A percentile compares a stretch with the other conserved stretches of the same genome.
Evolutionary conservation across 345 rosid species (phyloP).

Genomic region (Hirschfeldia incana): DNA sequence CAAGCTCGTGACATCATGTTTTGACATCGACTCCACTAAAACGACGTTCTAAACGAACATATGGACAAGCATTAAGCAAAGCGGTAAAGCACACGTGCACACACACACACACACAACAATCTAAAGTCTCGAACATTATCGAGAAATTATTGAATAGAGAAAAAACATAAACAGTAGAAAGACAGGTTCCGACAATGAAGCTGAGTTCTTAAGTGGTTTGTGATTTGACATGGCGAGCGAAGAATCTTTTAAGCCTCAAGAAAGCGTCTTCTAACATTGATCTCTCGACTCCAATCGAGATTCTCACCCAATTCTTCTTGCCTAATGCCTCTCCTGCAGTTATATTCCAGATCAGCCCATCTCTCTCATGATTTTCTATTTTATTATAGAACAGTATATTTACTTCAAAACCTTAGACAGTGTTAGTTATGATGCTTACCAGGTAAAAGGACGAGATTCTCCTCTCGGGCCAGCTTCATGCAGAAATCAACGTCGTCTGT

Average conservation of each 20-base stretch:
- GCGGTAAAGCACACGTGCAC: not conserved
- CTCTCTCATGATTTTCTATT: not conserved
- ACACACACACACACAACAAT: not conserved
- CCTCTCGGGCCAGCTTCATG: constrained; percentile 59
- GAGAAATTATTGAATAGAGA: not conserved
- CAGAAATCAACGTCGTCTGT: constrained; percentile 60
- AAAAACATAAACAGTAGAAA: not conserved
- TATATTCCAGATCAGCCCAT: not conserved
- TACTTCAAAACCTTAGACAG: not conserved
- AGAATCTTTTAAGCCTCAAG: constrained; percentile 58
- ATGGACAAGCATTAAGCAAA: not conserved
- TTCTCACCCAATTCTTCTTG: constrained; percentile 62
- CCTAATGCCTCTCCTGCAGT: constrained; percentile 60
- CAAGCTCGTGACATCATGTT: not conserved
- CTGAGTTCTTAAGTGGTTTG: not conserved
- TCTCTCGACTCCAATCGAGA: constrained; percentile 56
- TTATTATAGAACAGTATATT: not conserved
- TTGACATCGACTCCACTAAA: not conserved
- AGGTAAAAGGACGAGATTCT: constrained; percentile 66
- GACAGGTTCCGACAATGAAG: not conserved
- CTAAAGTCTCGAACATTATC: not conserved
- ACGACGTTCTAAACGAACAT: not conserved
- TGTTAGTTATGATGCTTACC: constrained; percentile 37
- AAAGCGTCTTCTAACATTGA: constrained; percentile 59
- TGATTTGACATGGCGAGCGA: constrained; percentile 43